Percentiles rank a stretch among this genome's conserved stretches.
These are phyloP conservation scores for Fusarium sp. DNA, from an alignment of 2,329 filamentous ascomycete genomes.

Conservation along the genomic window DNA sequence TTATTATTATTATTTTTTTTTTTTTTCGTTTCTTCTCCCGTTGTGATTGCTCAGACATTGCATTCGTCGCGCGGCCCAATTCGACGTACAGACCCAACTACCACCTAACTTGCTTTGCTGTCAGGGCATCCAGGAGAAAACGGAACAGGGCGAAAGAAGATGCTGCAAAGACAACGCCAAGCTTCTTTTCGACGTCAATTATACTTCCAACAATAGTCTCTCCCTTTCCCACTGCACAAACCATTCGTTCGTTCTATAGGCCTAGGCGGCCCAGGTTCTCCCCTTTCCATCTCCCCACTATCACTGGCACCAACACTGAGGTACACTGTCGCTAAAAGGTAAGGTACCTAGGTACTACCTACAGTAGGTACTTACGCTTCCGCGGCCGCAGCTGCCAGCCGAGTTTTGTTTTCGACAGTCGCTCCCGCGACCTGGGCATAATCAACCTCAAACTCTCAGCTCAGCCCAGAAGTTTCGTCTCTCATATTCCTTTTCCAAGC, in stretches of 20 bases:
- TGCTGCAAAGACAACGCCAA: slow-evolving; percentile 11
- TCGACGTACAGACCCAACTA: not conserved
- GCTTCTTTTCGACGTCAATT: slow-evolving; percentile 8
- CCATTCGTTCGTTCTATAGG: slow-evolving; percentile 10
- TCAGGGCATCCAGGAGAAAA: slow-evolving; percentile 25
- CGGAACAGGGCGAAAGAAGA: not conserved
- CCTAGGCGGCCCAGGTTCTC: slow-evolving; percentile 26
- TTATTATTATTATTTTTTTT: slow-evolving; percentile 2
- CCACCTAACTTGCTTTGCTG: slow-evolving; percentile 2
- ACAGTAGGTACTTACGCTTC: not conserved
- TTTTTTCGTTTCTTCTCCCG: slow-evolving; percentile 10
- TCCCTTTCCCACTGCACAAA: slow-evolving; percentile 9
- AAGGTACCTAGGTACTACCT: not conserved
- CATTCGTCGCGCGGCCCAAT: slow-evolving; percentile 9
- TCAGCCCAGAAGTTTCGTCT: slow-evolving; percentile 16
- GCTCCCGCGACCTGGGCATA: slow-evolving; percentile 15
- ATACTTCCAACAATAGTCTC: not conserved
- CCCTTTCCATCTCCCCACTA: slow-evolving; percentile 26
- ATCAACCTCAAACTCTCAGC: slow-evolving; percentile 17
- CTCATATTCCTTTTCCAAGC: slow-evolving; percentile 5
- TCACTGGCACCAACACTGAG: not conserved
- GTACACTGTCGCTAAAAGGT: not conserved
- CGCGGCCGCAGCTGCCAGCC: slow-evolving; percentile 29
- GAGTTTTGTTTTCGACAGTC: slow-evolving; percentile 21
- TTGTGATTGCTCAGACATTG: slow-evolving; percentile 4